Evolutionary conservation across 225 moss, liverwort and hornwort species (phyloP).

Genomic region (Bryoerythrophyllum caledonicum): DNA sequence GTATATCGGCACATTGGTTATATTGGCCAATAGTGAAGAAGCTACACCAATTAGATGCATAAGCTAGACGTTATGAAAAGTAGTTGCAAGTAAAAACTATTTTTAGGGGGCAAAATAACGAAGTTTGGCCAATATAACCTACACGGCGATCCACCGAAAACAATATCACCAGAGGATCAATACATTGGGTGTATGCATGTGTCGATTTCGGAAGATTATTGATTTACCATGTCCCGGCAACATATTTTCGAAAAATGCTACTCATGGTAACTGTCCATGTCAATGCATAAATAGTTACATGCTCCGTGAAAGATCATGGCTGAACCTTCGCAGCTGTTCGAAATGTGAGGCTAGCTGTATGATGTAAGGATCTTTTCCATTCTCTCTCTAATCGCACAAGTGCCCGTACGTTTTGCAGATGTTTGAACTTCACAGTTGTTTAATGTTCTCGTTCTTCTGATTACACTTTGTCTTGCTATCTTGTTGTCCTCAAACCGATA

Average conservation of each 20-base stretch:
- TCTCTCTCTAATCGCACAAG: not conserved
- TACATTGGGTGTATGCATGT: constrained; percentile 1
- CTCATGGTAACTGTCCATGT: not conserved
- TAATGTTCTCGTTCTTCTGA: not conserved
- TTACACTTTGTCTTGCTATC: not conserved
- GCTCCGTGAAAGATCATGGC: not conserved
- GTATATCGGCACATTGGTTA: not conserved
- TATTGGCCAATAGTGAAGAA: too few relatives aligned
- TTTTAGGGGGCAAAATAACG: too few relatives aligned
- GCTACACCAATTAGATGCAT: too few relatives aligned
- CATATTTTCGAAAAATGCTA: not conserved
- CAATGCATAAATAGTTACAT: not conserved
- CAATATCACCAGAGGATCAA: not conserved
- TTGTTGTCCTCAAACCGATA: constrained; percentile 7
- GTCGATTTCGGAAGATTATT: not conserved
- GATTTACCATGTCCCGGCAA: not conserved
- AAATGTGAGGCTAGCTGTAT: constrained; percentile 2
- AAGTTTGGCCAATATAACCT: too few relatives aligned
- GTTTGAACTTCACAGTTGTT: not conserved
- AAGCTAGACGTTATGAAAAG: too few relatives aligned
- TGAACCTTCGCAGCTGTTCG: not conserved
- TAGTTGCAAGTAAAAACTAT: too few relatives aligned
- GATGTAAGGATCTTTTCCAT: too few relatives aligned
- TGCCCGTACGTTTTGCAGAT: not conserved
- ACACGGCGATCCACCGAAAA: too few relatives aligned